Percentiles rank a stretch among this genome's conserved stretches.
phyloP scores from a whole-genome alignment of 2,329 filamentous ascomycete species.

The Xylaria sp. region DNA sequence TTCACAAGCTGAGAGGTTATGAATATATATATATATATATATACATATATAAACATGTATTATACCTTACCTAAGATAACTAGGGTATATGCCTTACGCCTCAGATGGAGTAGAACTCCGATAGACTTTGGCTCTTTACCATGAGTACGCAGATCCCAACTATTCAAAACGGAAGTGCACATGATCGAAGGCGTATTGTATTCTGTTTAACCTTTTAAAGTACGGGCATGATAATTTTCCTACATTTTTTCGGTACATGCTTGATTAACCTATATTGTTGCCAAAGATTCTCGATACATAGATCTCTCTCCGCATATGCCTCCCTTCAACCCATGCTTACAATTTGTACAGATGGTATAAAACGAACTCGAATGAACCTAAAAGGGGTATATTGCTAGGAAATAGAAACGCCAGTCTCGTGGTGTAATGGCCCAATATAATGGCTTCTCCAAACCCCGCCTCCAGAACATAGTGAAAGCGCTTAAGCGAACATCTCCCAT shows the following conservation, averaged over 20 bases:
- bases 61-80: too few relatives aligned
- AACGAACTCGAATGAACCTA: background rate
- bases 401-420: background rate
- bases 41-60: too few relatives aligned
- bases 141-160: too few relatives aligned
- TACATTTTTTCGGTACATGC: background rate
- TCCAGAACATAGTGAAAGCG: background rate
- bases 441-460: background rate
- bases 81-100: too few relatives aligned
- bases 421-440: conserved; percentile 1
- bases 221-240: background rate
- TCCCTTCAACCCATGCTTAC: background rate
- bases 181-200: background rate
- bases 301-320: conserved; percentile 6
- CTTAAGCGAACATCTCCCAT: background rate
- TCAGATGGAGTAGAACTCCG: too few relatives aligned
- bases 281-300: background rate
- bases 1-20: too few relatives aligned
- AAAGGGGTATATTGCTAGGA: conserved; percentile 1
- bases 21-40: too few relatives aligned
- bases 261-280: background rate
- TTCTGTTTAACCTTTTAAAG: background rate
- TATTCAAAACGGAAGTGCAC: background rate
- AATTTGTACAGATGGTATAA: conserved; percentile 15
- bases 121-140: too few relatives aligned